Evolutionary conservation across 2,329 filamentous ascomycete genomes (phyloP).

Genomic region (Fusarium duplospermum): DNA sequence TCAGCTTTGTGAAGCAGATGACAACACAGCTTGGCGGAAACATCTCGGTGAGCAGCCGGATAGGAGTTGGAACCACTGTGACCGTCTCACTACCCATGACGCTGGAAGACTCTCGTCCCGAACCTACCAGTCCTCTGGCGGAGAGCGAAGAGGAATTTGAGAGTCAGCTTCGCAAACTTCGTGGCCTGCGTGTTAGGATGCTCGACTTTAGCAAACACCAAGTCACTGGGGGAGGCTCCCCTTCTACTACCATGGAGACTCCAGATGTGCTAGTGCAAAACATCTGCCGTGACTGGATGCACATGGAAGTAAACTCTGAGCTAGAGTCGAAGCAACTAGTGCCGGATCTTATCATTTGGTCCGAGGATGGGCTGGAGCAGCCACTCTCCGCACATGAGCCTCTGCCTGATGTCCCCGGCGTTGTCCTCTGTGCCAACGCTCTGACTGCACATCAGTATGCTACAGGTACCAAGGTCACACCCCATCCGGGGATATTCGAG

Average conservation of each 20-base stretch:
- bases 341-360: conserved; percentile 46
- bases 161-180: conserved; percentile 43
- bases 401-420: conserved; percentile 32
- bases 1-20: conserved; percentile 73
- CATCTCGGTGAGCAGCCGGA: conserved; percentile 65
- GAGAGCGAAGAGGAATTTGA: conserved; percentile 45
- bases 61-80: conserved; percentile 52
- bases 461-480: conserved; percentile 30
- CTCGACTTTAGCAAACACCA: conserved; percentile 4
- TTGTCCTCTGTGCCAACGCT: conserved; percentile 50
- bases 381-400: background rate
- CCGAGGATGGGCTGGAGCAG: conserved; percentile 19
- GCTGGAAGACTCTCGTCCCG: background rate
- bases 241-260: background rate
- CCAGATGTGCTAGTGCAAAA: conserved; percentile 17
- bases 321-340: conserved; percentile 5
- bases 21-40: conserved; percentile 68
- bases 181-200: conserved; percentile 44
- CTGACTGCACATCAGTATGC: conserved; percentile 46
- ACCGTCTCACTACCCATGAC: conserved; percentile 48
- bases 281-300: conserved; percentile 22
- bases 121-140: background rate
- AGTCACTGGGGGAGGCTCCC: background rate
- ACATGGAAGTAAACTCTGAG: conserved; percentile 34
- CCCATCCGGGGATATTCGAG: conserved; percentile 45